Percentiles rank a stretch among this genome's conserved stretches.
These are phyloP conservation scores for Chlorella variabilis DNA, from an alignment of 163 green algal species.

Conservation along the genomic window DNA sequence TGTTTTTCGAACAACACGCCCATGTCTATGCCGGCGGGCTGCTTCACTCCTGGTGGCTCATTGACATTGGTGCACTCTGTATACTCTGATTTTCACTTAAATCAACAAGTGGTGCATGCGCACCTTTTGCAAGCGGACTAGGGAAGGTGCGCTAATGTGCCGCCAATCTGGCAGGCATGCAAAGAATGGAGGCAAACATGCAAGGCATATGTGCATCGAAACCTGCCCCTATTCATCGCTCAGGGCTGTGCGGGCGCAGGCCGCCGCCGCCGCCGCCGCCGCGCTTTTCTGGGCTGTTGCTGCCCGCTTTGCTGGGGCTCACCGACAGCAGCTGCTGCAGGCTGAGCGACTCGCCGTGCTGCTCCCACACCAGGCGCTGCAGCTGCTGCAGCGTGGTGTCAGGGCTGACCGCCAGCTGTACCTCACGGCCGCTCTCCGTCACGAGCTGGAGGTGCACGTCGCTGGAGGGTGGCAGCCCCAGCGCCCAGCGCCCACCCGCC, in stretches of 20 bases:
- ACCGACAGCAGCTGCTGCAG: constrained; percentile 24
- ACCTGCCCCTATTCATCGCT: too few relatives aligned
- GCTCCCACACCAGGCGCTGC: constrained; percentile 17
- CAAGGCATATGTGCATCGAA: too few relatives aligned
- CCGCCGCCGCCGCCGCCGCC: neutral
- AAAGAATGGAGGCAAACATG: too few relatives aligned
- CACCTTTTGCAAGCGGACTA: too few relatives aligned
- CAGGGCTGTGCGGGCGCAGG: neutral
- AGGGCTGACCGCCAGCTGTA: neutral
- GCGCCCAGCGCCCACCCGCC: neutral
- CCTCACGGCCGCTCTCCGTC: constrained; percentile 10
- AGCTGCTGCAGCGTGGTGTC: constrained; percentile 17
- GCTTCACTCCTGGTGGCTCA: too few relatives aligned
- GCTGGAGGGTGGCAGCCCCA: constrained; percentile 1
- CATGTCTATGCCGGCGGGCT: too few relatives aligned
- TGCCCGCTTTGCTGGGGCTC: neutral
- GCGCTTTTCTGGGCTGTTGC: neutral
- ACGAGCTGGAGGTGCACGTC: neutral
- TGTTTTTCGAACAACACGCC: too few relatives aligned
- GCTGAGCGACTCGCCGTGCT: constrained; percentile 23
- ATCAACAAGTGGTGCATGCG: too few relatives aligned
- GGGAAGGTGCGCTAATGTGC: too few relatives aligned
- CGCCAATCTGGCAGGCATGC: too few relatives aligned
- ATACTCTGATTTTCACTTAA: too few relatives aligned
- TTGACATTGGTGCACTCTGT: too few relatives aligned